These are phyloP conservation scores for Talaromyces sp. DNA, from an alignment of 2,329 filamentous ascomycete genomes.

Conservation along the genomic window DNA sequence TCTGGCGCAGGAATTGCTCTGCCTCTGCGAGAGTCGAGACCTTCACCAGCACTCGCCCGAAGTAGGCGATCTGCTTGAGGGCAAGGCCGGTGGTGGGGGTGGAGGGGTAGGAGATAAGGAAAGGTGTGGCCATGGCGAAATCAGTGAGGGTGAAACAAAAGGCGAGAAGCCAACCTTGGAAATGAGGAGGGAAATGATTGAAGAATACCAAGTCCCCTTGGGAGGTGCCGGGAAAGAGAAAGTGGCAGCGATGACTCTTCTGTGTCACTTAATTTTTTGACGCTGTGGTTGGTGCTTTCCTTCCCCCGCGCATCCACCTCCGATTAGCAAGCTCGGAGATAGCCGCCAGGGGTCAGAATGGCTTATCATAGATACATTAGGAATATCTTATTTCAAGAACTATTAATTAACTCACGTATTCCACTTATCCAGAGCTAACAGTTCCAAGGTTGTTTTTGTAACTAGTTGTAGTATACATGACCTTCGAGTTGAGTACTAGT, in stretches of 20 bases:
- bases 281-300: background rate
- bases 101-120: conserved; percentile 46
- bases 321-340: no score
- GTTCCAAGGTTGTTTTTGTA: no score
- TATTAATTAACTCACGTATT: no score
- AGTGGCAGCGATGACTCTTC: conserved; percentile 22
- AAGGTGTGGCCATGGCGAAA: conserved; percentile 44
- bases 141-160: conserved; percentile 1
- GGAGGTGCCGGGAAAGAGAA: conserved; percentile 6
- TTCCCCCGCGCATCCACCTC: background rate
- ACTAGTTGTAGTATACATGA: no score
- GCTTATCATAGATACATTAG: background rate
- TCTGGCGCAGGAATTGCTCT: conserved; percentile 58
- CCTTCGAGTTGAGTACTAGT: no score
- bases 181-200: background rate
- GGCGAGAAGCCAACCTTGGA: background rate
- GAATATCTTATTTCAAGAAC: no score
- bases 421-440: no score
- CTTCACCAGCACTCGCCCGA: conserved; percentile 60
- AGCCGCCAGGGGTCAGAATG: no score
- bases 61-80: conserved; percentile 58
- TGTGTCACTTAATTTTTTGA: conserved; percentile 18
- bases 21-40: conserved; percentile 46
- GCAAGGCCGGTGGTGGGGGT: conserved; percentile 54
- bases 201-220: conserved; percentile 20